phyloP scores from a whole-genome alignment of 495 filamentous ascomycete species.

The Penicillium salamii region DNA sequence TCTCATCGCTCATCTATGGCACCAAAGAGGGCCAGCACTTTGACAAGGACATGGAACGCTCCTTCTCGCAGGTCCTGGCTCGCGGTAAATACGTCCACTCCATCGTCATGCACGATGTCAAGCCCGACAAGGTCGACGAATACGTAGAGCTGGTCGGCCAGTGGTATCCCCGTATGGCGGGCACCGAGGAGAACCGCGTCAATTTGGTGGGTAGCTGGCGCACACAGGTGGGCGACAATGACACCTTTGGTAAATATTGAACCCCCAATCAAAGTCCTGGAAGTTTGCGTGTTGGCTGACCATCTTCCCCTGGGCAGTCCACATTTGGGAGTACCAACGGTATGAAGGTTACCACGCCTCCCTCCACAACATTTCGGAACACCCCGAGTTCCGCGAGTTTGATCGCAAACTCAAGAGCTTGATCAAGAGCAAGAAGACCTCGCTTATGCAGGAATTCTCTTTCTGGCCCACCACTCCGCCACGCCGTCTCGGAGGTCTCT shows the following conservation, averaged over 20 bases:
- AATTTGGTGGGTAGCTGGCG: conserved; percentile 97
- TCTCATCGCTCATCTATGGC: conserved; percentile 83
- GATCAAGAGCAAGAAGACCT: conserved; percentile 79
- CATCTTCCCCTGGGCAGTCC: conserved; percentile 50
- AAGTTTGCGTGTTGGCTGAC: neutral
- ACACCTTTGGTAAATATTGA: conserved; percentile 78
- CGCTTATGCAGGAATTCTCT: conserved; percentile 98
- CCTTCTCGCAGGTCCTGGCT: conserved; percentile 89
- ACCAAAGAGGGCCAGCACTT: conserved; percentile 90
- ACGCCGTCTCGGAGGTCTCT: conserved; percentile 84
- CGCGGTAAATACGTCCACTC: conserved; percentile 98
- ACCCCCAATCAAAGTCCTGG: neutral
- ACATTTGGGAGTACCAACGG: conserved; percentile 99
- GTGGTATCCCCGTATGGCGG: conserved; percentile 88
- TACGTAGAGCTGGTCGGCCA: conserved; percentile 88
- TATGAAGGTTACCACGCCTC: conserved; percentile 96
- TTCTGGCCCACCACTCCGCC: conserved; percentile 98
- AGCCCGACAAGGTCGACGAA: conserved; percentile 92
- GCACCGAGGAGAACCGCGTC: conserved; percentile 79
- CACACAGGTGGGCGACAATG: conserved; percentile 95
- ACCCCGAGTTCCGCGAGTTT: conserved; percentile 79
- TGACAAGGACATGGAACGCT: conserved; percentile 91
- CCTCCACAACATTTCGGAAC: conserved; percentile 72
- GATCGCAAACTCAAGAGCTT: conserved; percentile 75
- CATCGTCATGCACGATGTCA: conserved; percentile 95